Conservation (phyloP, 2,329 filamentous ascomycete species). For the Cordyceps farinosa region DNA sequence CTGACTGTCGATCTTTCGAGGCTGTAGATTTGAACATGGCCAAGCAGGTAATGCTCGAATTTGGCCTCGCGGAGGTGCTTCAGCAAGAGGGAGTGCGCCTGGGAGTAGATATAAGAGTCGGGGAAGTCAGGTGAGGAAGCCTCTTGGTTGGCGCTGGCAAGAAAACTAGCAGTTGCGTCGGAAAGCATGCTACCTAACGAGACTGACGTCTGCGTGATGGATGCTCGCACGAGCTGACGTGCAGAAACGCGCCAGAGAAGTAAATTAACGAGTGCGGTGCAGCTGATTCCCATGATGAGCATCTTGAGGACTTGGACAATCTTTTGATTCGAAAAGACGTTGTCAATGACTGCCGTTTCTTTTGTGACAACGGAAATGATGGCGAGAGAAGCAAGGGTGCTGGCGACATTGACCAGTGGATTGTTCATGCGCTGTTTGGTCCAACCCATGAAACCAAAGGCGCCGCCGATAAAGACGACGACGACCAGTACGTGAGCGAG, state of each 20-base stretch:
- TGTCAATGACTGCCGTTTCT: constrained; percentile 75
- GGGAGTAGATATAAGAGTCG: constrained; percentile 56
- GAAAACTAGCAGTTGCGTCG: constrained; percentile 72
- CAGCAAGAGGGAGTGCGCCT: constrained; percentile 59
- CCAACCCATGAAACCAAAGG: constrained; percentile 79
- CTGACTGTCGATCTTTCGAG: constrained; percentile 73
- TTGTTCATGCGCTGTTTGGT: constrained; percentile 71
- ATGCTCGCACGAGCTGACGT: constrained; percentile 63
- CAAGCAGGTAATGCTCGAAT: constrained; percentile 75
- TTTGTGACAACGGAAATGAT: constrained; percentile 84
- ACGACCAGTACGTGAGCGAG: constrained; percentile 74
- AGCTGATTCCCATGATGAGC: constrained; percentile 70
- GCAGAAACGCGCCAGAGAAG: constrained; percentile 73
- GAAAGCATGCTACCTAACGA: constrained; percentile 74
- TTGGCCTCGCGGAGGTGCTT: constrained; percentile 78
- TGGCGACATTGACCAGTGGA: constrained; percentile 74
- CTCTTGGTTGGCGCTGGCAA: constrained; percentile 74
- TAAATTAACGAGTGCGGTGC: constrained; percentile 66
- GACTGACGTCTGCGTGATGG: constrained; percentile 68
- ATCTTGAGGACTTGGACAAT: constrained; percentile 61
- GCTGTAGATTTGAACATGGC: constrained; percentile 70
- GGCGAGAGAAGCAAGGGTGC: constrained; percentile 76
- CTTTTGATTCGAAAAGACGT: constrained; percentile 66
- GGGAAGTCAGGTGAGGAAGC: constrained; percentile 5
- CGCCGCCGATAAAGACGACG: constrained; percentile 74